Evolutionary conservation across 1,284 basidiomycete species (phyloP).

Genomic region (Lentinula novae-zelandiae): DNA sequence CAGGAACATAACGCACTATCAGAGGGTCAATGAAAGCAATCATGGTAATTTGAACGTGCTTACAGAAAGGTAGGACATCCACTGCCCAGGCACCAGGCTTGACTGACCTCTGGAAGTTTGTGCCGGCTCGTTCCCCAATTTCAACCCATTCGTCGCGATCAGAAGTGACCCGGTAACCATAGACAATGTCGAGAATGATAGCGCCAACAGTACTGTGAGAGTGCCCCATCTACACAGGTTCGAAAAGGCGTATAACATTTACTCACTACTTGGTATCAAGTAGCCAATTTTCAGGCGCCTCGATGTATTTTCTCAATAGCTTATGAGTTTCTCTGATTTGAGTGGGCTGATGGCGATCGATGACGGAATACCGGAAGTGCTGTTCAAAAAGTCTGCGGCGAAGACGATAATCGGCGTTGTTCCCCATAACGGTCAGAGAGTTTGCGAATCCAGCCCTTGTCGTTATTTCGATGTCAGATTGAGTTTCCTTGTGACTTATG

Average conservation of each 20-base stretch:
- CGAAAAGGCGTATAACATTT: background rate
- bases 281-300: conserved; percentile 29
- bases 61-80: conserved; percentile 35
- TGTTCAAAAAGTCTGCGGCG: conserved; percentile 1
- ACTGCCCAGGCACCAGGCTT: conserved; percentile 35
- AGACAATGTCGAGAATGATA: conserved; percentile 35
- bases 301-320: conserved; percentile 19
- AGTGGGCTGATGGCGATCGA: conserved; percentile 1
- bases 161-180: conserved; percentile 36
- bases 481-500: too few relatives aligned
- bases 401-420: conserved; percentile 1
- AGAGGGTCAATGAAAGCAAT: background rate
- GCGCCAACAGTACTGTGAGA: conserved; percentile 22
- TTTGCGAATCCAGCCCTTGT: background rate
- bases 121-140: conserved; percentile 33
- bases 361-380: background rate
- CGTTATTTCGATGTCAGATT: background rate
- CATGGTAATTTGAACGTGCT: conserved; percentile 21
- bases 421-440: background rate
- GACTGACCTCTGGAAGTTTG: conserved; percentile 34
- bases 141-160: conserved; percentile 34
- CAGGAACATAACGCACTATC: conserved; percentile 7
- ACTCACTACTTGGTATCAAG: conserved; percentile 21
- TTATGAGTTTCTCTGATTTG: conserved; percentile 19
- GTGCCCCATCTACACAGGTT: background rate